Evolutionary conservation across 345 rosid species (phyloP).

Genomic region (Eucalyptus dawsonii): DNA sequence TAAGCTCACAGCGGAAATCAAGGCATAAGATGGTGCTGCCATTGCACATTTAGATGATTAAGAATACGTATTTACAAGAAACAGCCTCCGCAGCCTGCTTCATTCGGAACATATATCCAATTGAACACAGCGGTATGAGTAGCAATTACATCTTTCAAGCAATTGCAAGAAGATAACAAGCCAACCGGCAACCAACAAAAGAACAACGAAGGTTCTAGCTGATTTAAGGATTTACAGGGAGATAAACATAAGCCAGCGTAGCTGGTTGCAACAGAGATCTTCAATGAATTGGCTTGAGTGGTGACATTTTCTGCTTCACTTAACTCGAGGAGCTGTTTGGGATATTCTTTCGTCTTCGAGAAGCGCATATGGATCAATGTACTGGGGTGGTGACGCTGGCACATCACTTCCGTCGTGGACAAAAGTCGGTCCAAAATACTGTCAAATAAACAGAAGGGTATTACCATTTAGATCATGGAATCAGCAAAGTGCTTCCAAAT

Average conservation of each 20-base stretch:
- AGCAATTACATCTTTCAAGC: background rate
- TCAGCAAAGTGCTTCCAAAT: background rate
- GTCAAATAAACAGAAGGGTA: background rate
- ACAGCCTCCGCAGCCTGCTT: background rate
- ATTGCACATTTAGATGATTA: background rate
- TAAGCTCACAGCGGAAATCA: background rate
- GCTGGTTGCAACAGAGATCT: background rate
- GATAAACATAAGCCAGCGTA: background rate
- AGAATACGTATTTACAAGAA: background rate
- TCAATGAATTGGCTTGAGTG: background rate
- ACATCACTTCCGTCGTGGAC: constrained; percentile 48
- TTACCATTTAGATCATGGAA: background rate
- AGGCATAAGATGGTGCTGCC: background rate
- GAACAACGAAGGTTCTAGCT: background rate
- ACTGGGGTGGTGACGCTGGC: constrained; percentile 34
- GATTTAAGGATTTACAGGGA: background rate
- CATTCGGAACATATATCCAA: background rate
- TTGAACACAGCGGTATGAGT: background rate
- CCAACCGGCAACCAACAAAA: background rate
- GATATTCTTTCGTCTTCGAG: constrained; percentile 88
- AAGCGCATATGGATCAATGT: constrained; percentile 63
- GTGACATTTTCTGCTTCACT: constrained; percentile 5
- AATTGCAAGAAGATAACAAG: background rate
- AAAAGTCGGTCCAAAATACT: constrained; percentile 73
- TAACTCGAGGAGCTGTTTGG: constrained; percentile 42